Evolutionary conservation across 306 rosid species (phyloP), one percentile per base, ranked within the genome.

Genomic region (Gillenia trifoliata): DNA sequence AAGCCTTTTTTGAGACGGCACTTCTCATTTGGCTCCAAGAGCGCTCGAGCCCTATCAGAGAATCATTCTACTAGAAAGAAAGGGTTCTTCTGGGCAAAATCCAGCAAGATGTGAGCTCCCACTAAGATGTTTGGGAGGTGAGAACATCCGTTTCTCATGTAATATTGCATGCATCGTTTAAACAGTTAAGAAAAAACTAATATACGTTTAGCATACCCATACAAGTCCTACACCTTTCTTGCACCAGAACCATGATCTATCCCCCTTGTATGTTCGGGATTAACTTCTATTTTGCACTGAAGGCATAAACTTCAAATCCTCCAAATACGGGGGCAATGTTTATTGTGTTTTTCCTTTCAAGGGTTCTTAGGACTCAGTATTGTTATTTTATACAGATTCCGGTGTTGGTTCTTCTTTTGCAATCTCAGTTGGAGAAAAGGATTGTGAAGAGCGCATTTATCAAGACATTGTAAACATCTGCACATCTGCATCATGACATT

Each of bases 1-100:
- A 89, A 82, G 89, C 92, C 96, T 34, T 88, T 93, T 82, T 68
- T 91, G 82, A 89, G 78, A 83, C 86, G 92, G 57, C 97, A 88
- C 83, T 92, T 93, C 79, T 88, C 98, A 19, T 89, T 93, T 80
- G 88, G 96, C 74, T 88, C 97, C 38, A 93, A 84, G 88, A 72
- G 97, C 33, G 79, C 90, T 68, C 86, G 88, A 75, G 38, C 59
- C 83, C 43, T 82, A 70, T 56, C 83, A 34, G 92, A 89, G 60
- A 89, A 76, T 74, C 89, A 76, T 33, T 69, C 89, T 29, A 33
- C 85, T 38, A 81, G 85, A 80, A 93, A 88, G 88, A 93, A 88
- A 81, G 97, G 98, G 36, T 91, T 91, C 88, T 93, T 93, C 87
- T 91, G 98, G 98, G 86, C 91, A 33, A 91, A 86, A 83, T 89